phyloP scores from a whole-genome alignment of 208 protist genomes.

The Wallacemonas sp. region DNA sequence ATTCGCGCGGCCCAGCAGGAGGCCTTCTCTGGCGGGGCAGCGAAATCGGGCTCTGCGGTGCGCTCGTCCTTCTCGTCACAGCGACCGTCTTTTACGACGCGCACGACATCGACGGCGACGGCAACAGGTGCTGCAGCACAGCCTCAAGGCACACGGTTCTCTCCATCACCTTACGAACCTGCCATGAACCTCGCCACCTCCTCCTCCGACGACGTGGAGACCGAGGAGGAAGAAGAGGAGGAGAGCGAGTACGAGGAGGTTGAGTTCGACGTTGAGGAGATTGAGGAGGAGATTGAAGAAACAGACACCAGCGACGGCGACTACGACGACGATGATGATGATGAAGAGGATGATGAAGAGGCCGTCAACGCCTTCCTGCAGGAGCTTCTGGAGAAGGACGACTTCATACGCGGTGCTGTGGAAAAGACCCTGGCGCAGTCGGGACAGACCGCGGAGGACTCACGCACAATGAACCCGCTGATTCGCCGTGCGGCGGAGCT shows the following conservation, averaged over 20 bases:
- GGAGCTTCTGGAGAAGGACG: slow-evolving; percentile 10
- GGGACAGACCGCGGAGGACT: not conserved
- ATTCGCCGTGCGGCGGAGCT: slow-evolving; percentile 29
- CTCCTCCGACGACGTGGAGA: slow-evolving; percentile 6
- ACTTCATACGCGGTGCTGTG: not conserved
- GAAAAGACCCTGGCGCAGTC: slow-evolving; percentile 8
- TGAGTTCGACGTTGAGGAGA: slow-evolving; percentile 20
- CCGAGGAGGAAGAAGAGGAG: not conserved
- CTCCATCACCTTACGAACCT: not conserved
- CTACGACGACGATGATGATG: slow-evolving; percentile 17
- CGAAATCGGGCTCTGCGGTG: not conserved
- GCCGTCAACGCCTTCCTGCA: slow-evolving; percentile 8
- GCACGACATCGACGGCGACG: not conserved
- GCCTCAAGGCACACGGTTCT: not conserved
- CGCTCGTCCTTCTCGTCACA: not conserved
- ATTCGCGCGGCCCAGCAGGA: slow-evolving; percentile 10
- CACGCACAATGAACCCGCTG: slow-evolving; percentile 28
- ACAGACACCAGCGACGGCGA: slow-evolving; percentile 14
- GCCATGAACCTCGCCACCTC: not conserved
- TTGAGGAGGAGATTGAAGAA: slow-evolving; percentile 18
- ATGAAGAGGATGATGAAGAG: slow-evolving; percentile 12
- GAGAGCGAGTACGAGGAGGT: slow-evolving; percentile 20
- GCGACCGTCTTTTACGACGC: not conserved
- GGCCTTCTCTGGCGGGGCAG: too few species aligned
- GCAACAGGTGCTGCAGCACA: not conserved